A percentile compares a stretch with the other conserved stretches of the same genome.
Conservation (phyloP, 2,329 filamentous ascomycete genomes). For the Paraconiothyrium sp. region DNA sequence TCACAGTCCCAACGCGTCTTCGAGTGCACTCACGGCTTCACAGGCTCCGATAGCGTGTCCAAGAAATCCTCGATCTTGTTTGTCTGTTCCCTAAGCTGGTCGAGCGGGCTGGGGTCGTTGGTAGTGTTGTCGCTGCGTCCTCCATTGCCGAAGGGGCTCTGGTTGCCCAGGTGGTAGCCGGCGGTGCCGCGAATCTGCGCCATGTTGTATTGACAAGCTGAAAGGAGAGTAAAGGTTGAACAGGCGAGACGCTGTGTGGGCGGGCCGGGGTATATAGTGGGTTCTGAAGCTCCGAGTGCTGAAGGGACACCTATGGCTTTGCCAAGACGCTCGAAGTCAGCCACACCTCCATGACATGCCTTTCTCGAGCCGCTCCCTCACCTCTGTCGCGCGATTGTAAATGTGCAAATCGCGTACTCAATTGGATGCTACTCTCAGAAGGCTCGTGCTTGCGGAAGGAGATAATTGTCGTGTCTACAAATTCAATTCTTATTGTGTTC, state of each 20-base stretch:
- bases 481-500: not conserved
- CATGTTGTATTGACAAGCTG: constrained; percentile 52
- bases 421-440: not conserved
- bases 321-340: constrained; percentile 30
- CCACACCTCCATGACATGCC: constrained; percentile 13
- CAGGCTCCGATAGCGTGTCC: constrained; percentile 85
- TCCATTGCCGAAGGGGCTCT: constrained; percentile 74
- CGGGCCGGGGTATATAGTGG: constrained; percentile 35
- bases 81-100: constrained; percentile 91
- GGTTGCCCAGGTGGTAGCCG: constrained; percentile 83
- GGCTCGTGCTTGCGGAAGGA: not conserved
- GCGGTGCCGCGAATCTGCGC: constrained; percentile 71
- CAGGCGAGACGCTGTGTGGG: constrained; percentile 36
- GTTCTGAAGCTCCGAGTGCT: constrained; percentile 36
- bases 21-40: constrained; percentile 82
- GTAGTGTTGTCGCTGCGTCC: constrained; percentile 65
- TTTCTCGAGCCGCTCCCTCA: constrained; percentile 1
- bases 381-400: not conserved
- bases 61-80: constrained; percentile 97
- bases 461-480: not conserved
- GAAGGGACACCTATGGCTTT: constrained; percentile 24
- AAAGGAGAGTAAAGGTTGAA: constrained; percentile 28
- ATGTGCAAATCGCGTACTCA: not conserved
- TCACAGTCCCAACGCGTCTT: constrained; percentile 9
- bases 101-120: constrained; percentile 79